These are phyloP conservation scores for Trametes meyenii DNA, from an alignment of 768 basidiomycete genomes.

Conservation along the genomic window DNA sequence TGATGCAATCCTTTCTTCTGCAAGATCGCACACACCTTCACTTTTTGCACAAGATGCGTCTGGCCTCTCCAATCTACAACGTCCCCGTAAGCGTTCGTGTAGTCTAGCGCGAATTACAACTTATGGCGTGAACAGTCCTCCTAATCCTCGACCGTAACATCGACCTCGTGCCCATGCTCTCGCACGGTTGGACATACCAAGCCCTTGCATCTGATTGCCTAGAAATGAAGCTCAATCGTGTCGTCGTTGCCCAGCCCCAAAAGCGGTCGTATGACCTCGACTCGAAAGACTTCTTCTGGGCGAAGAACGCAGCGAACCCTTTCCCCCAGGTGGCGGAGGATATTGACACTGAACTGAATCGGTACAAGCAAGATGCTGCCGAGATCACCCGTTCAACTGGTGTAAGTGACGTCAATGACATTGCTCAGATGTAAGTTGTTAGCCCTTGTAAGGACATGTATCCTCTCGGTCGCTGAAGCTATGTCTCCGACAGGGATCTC, in stretches of 20 bases:
- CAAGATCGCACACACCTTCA: constrained; percentile 61
- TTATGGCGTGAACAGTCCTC: constrained; percentile 60
- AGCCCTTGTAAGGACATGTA: neutral
- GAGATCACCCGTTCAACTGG: constrained; percentile 97
- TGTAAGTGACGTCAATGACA: constrained; percentile 93
- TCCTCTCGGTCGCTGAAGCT: neutral
- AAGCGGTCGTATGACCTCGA: constrained; percentile 95
- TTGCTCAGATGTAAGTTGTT: constrained; percentile 80
- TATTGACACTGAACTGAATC: constrained; percentile 88
- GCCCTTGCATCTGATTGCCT: constrained; percentile 97
- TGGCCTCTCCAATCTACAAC: constrained; percentile 82
- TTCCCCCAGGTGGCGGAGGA: constrained; percentile 99
- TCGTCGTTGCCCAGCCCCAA: constrained; percentile 74
- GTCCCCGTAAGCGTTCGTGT: constrained; percentile 69
- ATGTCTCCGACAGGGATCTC: constrained; percentile 62
- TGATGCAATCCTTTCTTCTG: constrained; percentile 75
- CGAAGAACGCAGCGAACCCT: constrained; percentile 91
- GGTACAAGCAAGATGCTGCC: constrained; percentile 94
- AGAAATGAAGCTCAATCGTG: constrained; percentile 94
- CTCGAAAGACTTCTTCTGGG: constrained; percentile 99
- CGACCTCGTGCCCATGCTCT: constrained; percentile 90
- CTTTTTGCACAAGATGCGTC: constrained; percentile 81
- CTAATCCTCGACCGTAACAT: constrained; percentile 94
- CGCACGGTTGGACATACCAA: constrained; percentile 99
- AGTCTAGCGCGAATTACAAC: neutral